These are phyloP conservation scores for Immersiporthe knoxdaviesiana DNA, from an alignment of 2,329 filamentous ascomycete species.

Conservation along the genomic window DNA sequence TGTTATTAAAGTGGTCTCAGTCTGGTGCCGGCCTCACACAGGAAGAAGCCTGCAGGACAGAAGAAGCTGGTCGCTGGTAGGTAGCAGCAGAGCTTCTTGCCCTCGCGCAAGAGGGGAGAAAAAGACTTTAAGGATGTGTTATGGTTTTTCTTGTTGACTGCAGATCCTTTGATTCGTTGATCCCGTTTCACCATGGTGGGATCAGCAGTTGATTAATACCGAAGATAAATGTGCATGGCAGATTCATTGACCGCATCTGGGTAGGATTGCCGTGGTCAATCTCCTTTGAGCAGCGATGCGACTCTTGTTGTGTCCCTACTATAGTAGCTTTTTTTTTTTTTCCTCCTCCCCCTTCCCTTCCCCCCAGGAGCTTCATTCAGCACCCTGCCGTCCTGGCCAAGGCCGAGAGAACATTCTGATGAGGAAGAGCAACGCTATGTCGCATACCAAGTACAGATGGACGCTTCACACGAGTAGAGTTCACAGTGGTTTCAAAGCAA, in stretches of 20 bases:
- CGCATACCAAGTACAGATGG: neutral
- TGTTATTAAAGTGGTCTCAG: neutral
- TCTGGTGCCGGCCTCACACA: neutral
- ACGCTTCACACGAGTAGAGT: neutral
- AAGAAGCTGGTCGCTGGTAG: neutral
- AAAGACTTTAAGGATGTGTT: neutral
- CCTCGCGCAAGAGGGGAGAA: no score
- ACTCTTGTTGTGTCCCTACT: neutral
- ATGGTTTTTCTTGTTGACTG: constrained; percentile 11
- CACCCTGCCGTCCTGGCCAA: neutral
- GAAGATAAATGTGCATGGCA: neutral
- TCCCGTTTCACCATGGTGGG: constrained; percentile 30
- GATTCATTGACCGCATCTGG: constrained; percentile 12
- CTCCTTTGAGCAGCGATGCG: neutral
- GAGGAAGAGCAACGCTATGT: neutral
- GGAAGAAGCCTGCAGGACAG: neutral
- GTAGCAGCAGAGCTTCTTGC: no score
- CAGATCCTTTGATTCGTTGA: constrained; percentile 28
- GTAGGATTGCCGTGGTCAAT: constrained; percentile 11
- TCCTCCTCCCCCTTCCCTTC: no score
- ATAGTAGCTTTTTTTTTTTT: neutral
- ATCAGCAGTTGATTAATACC: constrained; percentile 28
- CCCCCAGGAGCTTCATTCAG: neutral
- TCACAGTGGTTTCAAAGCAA: neutral
- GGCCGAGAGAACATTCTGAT: neutral